Evolutionary conservation across 2,329 filamentous ascomycete genomes (phyloP), one percentile per base, ranked within the genome.

Genomic region (Colletotrichum orbiculare): DNA sequence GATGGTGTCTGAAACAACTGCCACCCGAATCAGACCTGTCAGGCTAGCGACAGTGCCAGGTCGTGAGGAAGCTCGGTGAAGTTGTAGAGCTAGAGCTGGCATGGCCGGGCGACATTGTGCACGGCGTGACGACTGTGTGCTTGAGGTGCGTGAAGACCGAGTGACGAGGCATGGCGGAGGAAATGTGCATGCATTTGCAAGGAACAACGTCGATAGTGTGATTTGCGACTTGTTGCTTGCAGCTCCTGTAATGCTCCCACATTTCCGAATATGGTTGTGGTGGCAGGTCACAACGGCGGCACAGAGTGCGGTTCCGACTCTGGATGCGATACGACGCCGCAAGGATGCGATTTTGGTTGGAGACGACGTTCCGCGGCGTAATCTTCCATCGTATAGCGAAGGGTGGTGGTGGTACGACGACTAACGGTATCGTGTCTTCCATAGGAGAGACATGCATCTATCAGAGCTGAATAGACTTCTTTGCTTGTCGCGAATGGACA

Each of bases 301-400:
- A 35, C 34, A 8, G 25, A 35, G 46, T 55, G 47, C 48, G 38
- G 42, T 64, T 47, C 43, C 35, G 8, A 4, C 52, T 46, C 54
- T 46, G 49, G 15, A 43, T 55, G 35, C 25, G 52, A 56, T 56
- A 47, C 42, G 47, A 57, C 58, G 42, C 48, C 39, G 42, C 41
- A 45, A 17, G 62, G 62, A 47, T 53, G 6, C 25, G 13, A 56
- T 15, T 65, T 11, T 62, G 62, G 62, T 62, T 53, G 46, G 43
- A 55, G 25, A 47, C 42, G 41, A 65, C 58, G 62, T 48, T 50
- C 35, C 58, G 8, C 58, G 58, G 58, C 57, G 34, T 41, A 53
- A 53, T 48, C 37, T 65, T 65, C 57, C 52, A 52, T 34, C 37
- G 15, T 25, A 42, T 37, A 13, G 45, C 8, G 35, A 25, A 25